Base-by-base conservation (phyloP, 2,329 filamentous ascomycete genomes). In the Fusarium sp. region DNA sequence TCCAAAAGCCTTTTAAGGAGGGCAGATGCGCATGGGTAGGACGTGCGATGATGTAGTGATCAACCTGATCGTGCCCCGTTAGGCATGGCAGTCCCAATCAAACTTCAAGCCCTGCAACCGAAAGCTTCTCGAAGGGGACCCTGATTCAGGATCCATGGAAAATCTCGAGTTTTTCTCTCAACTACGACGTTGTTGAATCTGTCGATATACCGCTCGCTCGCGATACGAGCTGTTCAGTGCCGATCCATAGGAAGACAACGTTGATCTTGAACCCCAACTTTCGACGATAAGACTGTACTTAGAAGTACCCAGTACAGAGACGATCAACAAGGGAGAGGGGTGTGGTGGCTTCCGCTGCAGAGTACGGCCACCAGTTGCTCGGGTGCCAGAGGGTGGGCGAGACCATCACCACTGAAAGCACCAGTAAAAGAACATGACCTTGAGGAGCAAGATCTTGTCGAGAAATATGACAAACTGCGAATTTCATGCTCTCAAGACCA, bases 1-100 rank as follows among this genome's bases (percentile, higher is more conserved):
- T 40, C 62, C 38, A 66, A 69, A 69, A 45, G 15, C 40, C 40
- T 33, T 57, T 63, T 39, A 38, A 43, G 52, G 66, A 67, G 64
- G 62, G 49, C 49, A 69, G 62, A 67, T 51, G 57, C 54, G 55
- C 67, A 70, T 67, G 67, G 67, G 67, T 70, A 54, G 53, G 58
- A 70, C 47, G 67, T 69, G 43, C 57, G 58, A 70, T 70, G 67
- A 70, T 70, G 67, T 70, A 70, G 67, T 70, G 67, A 70, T 70
- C 67, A 68, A 61, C 67, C 53, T 49, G 47, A 60, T 49, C 21
- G 54, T 70, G 50, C 67, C 67, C 36, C 36, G 38, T 70, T 70
- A n/a, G 67, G 67, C 58, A 64, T 70, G 54, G 50, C 67, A 69
- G 62, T 50, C 49, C 67, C 62, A 57, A 31, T 53, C 67, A 64